Percentiles rank a stretch among this genome's conserved stretches.
Conservation (phyloP, 495 filamentous ascomycete genomes). For the Hypoxylon trugodes region DNA sequence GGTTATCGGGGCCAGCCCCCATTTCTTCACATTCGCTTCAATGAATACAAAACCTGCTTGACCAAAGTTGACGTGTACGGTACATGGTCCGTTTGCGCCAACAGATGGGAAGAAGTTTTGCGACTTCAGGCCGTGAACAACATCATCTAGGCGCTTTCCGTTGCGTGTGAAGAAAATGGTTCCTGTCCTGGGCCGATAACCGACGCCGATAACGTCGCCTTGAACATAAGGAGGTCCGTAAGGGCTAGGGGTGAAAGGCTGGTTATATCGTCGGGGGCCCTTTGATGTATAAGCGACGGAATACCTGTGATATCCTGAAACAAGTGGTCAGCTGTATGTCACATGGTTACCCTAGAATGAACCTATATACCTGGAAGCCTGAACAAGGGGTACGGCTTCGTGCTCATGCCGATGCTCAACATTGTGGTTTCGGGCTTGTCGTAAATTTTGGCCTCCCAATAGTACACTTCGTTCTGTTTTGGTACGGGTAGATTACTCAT, state of each 20-base stretch:
- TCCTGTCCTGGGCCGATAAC: slow-evolving; percentile 92
- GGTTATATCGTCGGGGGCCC: slow-evolving; percentile 87
- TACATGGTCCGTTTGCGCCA: slow-evolving; percentile 91
- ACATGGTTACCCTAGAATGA: slow-evolving; percentile 5
- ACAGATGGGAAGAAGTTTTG: slow-evolving; percentile 98
- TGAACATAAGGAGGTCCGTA: slow-evolving; percentile 88
- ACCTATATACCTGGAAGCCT: slow-evolving; percentile 80
- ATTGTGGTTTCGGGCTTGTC: slow-evolving; percentile 90
- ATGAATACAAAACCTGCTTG: slow-evolving; percentile 98
- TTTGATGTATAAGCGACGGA: slow-evolving; percentile 90
- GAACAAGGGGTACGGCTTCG: slow-evolving; percentile 96
- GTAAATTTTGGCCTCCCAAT: slow-evolving; percentile 99
- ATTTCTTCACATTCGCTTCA: slow-evolving; percentile 99
- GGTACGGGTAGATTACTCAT: slow-evolving; percentile 96
- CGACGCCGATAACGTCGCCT: slow-evolving; percentile 95
- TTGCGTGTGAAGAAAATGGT: slow-evolving; percentile 98
- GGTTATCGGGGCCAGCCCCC: slow-evolving; percentile 95
- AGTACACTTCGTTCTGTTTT: slow-evolving; percentile 99
- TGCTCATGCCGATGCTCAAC: slow-evolving; percentile 89
- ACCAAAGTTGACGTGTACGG: slow-evolving; percentile 95
- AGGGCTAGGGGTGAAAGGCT: slow-evolving; percentile 78
- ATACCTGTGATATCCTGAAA: slow-evolving; percentile 83
- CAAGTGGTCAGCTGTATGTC: slow-evolving; percentile 5
- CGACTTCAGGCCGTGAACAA: slow-evolving; percentile 88
- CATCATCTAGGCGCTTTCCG: slow-evolving; percentile 95